phyloP scores from a whole-genome alignment of 768 basidiomycete genomes.

The Boletus vinaceobasis region DNA sequence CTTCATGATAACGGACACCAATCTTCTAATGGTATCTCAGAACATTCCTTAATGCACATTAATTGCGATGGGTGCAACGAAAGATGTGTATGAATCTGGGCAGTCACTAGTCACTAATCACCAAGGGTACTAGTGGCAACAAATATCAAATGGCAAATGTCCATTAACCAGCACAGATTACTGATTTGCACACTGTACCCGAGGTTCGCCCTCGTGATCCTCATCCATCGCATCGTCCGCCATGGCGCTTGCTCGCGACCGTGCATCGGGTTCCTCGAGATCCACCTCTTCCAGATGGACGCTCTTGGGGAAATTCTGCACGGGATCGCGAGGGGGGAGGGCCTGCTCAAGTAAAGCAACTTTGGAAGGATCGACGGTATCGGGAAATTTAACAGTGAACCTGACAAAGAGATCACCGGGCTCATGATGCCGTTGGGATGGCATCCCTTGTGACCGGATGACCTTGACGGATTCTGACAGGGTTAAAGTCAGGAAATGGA shows the following conservation, averaged over 20 bases:
- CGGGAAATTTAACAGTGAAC: conserved; percentile 87
- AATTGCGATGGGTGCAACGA: conserved; percentile 32
- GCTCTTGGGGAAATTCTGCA: conserved; percentile 67
- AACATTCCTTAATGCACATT: conserved; percentile 20
- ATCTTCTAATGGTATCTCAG: not conserved
- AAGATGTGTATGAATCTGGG: conserved; percentile 25
- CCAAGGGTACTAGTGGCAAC: conserved; percentile 19
- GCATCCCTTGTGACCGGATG: conserved; percentile 96
- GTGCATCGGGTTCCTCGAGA: conserved; percentile 72
- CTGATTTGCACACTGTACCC: conserved; percentile 95
- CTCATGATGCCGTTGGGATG: conserved; percentile 96
- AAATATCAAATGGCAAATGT: conserved; percentile 20
- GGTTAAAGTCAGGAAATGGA: conserved; percentile 1
- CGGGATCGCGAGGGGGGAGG: conserved; percentile 70
- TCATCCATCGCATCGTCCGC: conserved; percentile 89
- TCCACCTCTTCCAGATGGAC: conserved; percentile 79
- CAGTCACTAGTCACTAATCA: conserved; percentile 11
- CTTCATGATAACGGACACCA: conserved; percentile 4
- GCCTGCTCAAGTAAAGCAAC: conserved; percentile 80
- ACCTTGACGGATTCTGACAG: conserved; percentile 79
- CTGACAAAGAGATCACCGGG: conserved; percentile 90
- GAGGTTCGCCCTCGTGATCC: conserved; percentile 79
- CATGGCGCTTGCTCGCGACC: conserved; percentile 43
- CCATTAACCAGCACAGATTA: conserved; percentile 32
- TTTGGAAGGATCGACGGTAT: conserved; percentile 60